Evolutionary conservation across 2,329 filamentous ascomycete species (phyloP), one percentile per base, ranked within the genome.

Genomic region (Amylocarpus encephaloides): DNA sequence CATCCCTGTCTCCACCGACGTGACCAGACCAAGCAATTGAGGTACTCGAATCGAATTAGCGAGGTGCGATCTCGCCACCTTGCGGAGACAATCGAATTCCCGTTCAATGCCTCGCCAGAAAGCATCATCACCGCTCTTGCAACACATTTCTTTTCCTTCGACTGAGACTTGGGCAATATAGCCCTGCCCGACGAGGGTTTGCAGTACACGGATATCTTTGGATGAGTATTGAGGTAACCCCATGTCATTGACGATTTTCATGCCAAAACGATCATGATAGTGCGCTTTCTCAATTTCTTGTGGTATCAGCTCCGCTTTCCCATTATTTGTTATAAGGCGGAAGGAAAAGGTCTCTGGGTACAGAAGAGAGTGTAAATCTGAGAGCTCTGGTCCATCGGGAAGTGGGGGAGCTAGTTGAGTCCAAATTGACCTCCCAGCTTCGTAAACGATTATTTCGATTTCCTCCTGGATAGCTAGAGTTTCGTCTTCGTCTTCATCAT

Each of bases 71-170:
- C 39, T 29, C n/a, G 41, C 42, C 15, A 59, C 51, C 30, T 49
- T 46, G 13, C 15, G 18, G 18, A 59, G 45, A 36, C 50, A 52
- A 32, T 57, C 48, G 15, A 47, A 51, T 49, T 59, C 56, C n/a
- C 54, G 44, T 40, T 53, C 52, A 13, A 59, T 36, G 19, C 43
- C 54, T 43, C 48, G 7, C 18, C 44, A 45, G 32, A 32, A 40
- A 7, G 22, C 34, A n/a, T n/a, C n/a, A n/a, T 38, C 49, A 16
- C 45, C 35, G 38, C 54, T 52, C 49, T 55, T 59, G 46, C 48
- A 59, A 43, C 48, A 57, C 45, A 44, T 53, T 16, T 53, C 50
- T 29, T 43, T 29, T 35, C 45, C 52, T 7, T 48, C 26, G 32
- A 53, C 44, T 32, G 43, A 43, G 3, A 57, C 56, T 51, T 44